Conservation (phyloP, 1,284 basidiomycete species). For the Calocybe gambosa region DNA sequence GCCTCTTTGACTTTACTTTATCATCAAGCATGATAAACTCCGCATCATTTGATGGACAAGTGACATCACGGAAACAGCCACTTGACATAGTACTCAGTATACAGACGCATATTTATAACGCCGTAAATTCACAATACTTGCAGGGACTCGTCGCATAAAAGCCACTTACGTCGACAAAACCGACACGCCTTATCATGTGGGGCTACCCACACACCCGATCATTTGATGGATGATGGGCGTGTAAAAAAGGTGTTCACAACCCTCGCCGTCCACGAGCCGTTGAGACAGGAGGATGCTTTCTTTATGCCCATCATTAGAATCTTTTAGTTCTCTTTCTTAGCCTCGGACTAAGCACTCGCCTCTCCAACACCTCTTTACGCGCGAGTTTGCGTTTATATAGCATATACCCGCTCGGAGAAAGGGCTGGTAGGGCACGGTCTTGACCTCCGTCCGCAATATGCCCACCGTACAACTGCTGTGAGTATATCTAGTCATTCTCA, state of each 20-base stretch:
- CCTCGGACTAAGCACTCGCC: not conserved
- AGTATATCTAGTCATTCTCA: not conserved
- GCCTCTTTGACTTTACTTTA: no score
- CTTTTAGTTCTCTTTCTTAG: not conserved
- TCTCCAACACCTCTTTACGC: not conserved
- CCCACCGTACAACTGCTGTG: conserved; percentile 10
- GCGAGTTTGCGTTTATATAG: not conserved
- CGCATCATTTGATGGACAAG: no score
- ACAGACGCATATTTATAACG: no score
- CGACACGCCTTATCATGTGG: conserved; percentile 1
- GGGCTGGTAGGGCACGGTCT: not conserved
- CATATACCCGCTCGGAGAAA: not conserved
- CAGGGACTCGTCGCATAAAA: no score
- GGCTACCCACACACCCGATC: not conserved
- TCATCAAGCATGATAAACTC: no score
- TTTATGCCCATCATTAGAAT: conserved; percentile 4
- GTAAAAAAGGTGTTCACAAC: not conserved
- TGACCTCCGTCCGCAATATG: conserved; percentile 5
- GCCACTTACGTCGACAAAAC: no score
- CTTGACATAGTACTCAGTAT: no score
- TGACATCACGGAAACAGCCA: no score
- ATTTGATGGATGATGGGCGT: conserved; percentile 2
- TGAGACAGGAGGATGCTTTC: conserved; percentile 1
- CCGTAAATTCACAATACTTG: no score
- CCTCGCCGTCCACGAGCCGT: no score